Base-by-base conservation (phyloP, 176 grass and related monocot species). In the Puya raimondii region DNA sequence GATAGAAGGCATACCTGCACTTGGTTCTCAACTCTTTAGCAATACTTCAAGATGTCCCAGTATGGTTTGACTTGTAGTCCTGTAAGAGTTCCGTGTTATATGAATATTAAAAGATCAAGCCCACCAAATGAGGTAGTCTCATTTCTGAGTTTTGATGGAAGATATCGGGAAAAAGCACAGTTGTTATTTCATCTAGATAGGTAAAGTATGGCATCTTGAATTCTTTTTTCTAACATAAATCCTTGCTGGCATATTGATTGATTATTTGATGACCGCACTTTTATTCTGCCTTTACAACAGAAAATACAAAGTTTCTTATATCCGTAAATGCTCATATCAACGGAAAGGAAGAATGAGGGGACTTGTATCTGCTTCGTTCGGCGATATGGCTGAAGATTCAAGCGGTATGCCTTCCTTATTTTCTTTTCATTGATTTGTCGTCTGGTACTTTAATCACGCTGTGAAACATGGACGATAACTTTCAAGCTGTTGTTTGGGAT, bases 11-110 rank as follows among this genome's bases (percentile, higher is more conserved):
- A 17, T 17, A 59, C 54, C 13, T 8, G 54, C 11, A 59, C 54
- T 67, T 67, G 23, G 2, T 6, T 66, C 10, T 53, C 53, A 68
- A n/a, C 29, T 84, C 49, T 78, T 53, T 15, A 74, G 14, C 56
- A 15, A 26, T 72, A 64, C n/a, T 7, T 76, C 66, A 81, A 78
- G 12, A 96, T 96, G 92, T 80, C 82, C 50, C 53, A 70, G 2
- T 82, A 74, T 83, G 79, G 83, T 69, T 71, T 89, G 75, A 59
- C 72, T 53, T 86, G 53, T 47, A 74, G 81, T 89, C 73, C 85
- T 47, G 48, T 68, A n/a, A 91, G 76, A 56, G 48, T 79, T 42
- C 67, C 72, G 16, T 64, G 11, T 49, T 80, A 64, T 65, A 53
- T 23, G 25, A 65, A 64, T 63, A 68, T n/a, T 27, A 87, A 74